Percentiles rank a stretch among this genome's conserved stretches.
Conservation (phyloP, 2,329 filamentous ascomycete species). For the Saccharata proteae region DNA sequence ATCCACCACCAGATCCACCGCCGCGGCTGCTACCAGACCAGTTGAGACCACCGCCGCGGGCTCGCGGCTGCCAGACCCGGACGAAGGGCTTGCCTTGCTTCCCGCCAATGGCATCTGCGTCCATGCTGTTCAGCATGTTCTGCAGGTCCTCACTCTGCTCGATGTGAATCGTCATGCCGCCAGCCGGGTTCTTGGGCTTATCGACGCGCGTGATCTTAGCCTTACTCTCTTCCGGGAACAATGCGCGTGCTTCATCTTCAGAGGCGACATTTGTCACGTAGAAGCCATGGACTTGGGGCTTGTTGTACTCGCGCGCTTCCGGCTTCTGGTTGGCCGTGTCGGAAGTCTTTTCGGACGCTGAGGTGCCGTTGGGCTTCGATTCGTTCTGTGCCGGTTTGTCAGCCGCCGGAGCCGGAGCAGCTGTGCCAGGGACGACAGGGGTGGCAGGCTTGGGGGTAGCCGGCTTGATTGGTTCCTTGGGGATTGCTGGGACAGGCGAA, state of each 20-base stretch:
- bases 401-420: conserved; percentile 14
- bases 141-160: conserved; percentile 68
- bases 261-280: conserved; percentile 81
- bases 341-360: conserved; percentile 25
- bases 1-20: conserved; percentile 55
- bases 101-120: conserved; percentile 61
- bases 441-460: conserved; percentile 35
- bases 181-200: conserved; percentile 50
- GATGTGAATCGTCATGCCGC: conserved; percentile 78
- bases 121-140: conserved; percentile 60
- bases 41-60: conserved; percentile 39
- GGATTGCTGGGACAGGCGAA: conserved; percentile 28
- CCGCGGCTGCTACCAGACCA: conserved; percentile 53
- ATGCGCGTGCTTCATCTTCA: conserved; percentile 68
- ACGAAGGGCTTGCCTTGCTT: conserved; percentile 70
- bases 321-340: conserved; percentile 26
- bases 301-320: conserved; percentile 43
- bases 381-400: conserved; percentile 30
- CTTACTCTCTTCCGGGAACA: conserved; percentile 75
- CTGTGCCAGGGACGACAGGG: conserved; percentile 21
- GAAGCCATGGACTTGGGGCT: conserved; percentile 63
- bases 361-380: conserved; percentile 38
- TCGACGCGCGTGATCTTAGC: conserved; percentile 57
- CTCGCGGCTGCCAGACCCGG: conserved; percentile 63
- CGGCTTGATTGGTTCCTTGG: conserved; percentile 37